These are phyloP conservation scores for Termitomyces sp. DNA, from an alignment of 768 basidiomycete genomes.

Conservation along the genomic window DNA sequence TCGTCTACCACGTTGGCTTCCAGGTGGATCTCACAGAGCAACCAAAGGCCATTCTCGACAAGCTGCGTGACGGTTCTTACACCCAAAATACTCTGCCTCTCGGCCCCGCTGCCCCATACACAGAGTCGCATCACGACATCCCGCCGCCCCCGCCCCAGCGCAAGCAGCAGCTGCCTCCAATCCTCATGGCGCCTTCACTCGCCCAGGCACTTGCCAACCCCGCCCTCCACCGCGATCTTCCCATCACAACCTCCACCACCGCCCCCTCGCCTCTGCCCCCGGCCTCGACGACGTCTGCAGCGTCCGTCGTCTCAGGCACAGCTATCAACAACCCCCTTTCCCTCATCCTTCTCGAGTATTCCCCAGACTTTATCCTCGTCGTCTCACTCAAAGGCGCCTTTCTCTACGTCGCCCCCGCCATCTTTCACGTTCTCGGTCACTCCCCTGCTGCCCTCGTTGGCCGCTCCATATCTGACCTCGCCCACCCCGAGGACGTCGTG, in stretches of 20 bases:
- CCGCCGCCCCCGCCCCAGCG: constrained; percentile 20
- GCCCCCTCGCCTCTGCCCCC: constrained; percentile 21
- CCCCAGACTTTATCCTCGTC: constrained; percentile 84
- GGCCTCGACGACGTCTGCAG: constrained; percentile 12
- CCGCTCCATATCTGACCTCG: constrained; percentile 70
- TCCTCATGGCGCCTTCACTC: constrained; percentile 49
- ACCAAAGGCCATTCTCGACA: constrained; percentile 77
- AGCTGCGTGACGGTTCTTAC: constrained; percentile 74
- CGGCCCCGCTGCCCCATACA: neutral
- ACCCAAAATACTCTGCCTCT: constrained; percentile 34
- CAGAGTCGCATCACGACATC: constrained; percentile 10
- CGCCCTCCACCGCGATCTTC: constrained; percentile 42
- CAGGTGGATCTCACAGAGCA: constrained; percentile 91
- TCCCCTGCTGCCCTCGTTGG: constrained; percentile 81
- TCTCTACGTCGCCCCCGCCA: constrained; percentile 85
- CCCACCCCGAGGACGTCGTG: constrained; percentile 86
- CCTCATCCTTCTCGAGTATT: constrained; percentile 52
- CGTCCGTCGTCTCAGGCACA: neutral
- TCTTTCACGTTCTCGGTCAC: constrained; percentile 78
- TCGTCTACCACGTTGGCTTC: constrained; percentile 90
- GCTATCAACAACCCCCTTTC: constrained; percentile 46
- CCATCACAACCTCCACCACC: constrained; percentile 35
- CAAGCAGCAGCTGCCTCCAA: constrained; percentile 45
- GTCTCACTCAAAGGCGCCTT: constrained; percentile 90
- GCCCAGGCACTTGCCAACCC: constrained; percentile 37